Percentiles rank a stretch among this genome's conserved stretches.
These are phyloP conservation scores for Daldinia eschscholtzii DNA, from an alignment of 2,329 filamentous ascomycete genomes.

Conservation along the genomic window DNA sequence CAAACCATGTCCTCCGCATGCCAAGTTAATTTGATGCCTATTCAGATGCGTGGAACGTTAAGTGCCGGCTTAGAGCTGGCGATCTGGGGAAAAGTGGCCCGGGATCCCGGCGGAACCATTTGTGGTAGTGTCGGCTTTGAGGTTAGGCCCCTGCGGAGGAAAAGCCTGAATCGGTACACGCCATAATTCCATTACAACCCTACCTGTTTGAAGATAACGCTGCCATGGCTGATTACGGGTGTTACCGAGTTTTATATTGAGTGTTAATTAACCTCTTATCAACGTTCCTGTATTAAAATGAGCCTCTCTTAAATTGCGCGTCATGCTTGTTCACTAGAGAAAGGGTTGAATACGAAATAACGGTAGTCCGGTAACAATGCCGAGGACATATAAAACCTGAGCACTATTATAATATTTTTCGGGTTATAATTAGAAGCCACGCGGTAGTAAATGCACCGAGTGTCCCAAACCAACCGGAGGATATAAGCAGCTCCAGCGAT, in stretches of 20 bases:
- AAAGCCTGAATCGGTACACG: conserved; percentile 33
- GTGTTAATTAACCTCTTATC: conserved; percentile 25
- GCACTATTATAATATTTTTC: neutral
- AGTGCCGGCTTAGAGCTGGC: conserved; percentile 33
- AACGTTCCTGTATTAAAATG: conserved; percentile 38
- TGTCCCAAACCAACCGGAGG: neutral
- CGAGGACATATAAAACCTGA: conserved; percentile 1
- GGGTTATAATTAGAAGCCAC: conserved; percentile 25
- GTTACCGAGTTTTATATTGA: conserved; percentile 34
- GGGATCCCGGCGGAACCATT: conserved; percentile 39
- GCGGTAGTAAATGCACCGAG: conserved; percentile 2
- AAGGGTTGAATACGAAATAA: conserved; percentile 15
- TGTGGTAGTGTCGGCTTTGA: conserved; percentile 23
- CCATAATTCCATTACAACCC: conserved; percentile 23
- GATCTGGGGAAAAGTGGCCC: conserved; percentile 38
- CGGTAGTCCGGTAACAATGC: conserved; percentile 33
- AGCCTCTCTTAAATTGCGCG: conserved; percentile 28
- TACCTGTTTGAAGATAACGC: conserved; percentile 26
- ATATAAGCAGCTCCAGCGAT: neutral
- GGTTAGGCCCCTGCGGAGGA: conserved; percentile 25
- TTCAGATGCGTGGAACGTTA: conserved; percentile 43
- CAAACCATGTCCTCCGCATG: conserved; percentile 38
- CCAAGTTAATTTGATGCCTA: conserved; percentile 40
- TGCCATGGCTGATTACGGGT: conserved; percentile 27
- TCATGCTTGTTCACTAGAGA: conserved; percentile 11